Conservation (phyloP, 257 asterid species). For the Scutellaria galericulata region DNA sequence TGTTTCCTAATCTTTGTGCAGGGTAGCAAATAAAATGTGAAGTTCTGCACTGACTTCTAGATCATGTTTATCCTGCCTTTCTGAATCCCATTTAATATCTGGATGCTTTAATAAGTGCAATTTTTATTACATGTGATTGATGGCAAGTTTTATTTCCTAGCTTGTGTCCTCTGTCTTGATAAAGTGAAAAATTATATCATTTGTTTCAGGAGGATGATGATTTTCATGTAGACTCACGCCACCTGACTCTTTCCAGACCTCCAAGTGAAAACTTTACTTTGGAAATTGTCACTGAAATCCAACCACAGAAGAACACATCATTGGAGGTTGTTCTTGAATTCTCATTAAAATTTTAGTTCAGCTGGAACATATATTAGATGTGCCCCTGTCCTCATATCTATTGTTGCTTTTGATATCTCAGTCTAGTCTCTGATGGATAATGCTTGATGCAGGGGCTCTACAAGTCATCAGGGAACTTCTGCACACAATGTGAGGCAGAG, state of each 20-base stretch:
- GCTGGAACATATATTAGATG: not conserved
- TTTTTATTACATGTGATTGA: constrained; percentile 16
- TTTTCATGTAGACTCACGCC: constrained; percentile 65
- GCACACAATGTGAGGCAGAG: constrained; percentile 99
- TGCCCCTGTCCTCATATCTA: not conserved
- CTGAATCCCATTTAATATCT: not conserved
- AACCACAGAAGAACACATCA: constrained; percentile 91
- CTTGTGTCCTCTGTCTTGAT: not conserved
- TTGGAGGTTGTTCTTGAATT: constrained; percentile 59
- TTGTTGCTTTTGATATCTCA: constrained; percentile 19
- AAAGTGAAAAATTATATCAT: constrained; percentile 9
- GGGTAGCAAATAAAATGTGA: constrained; percentile 6
- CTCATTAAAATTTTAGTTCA: not conserved
- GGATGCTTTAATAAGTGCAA: not conserved
- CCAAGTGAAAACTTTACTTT: constrained; percentile 73
- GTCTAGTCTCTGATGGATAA: constrained; percentile 27
- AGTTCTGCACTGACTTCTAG: constrained; percentile 6
- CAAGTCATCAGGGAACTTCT: constrained; percentile 89
- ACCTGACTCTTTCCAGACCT: constrained; percentile 74
- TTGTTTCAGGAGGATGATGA: constrained; percentile 72
- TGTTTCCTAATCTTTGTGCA: constrained; percentile 19
- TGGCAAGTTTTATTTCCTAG: not conserved
- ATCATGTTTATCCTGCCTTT: constrained; percentile 25
- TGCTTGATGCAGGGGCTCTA: constrained; percentile 79
- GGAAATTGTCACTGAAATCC: constrained; percentile 84